A percentile compares a stretch with the other conserved stretches of the same genome.
These are phyloP conservation scores for Melanogaster broomeanus DNA, from an alignment of 768 basidiomycete species.

Conservation along the genomic window DNA sequence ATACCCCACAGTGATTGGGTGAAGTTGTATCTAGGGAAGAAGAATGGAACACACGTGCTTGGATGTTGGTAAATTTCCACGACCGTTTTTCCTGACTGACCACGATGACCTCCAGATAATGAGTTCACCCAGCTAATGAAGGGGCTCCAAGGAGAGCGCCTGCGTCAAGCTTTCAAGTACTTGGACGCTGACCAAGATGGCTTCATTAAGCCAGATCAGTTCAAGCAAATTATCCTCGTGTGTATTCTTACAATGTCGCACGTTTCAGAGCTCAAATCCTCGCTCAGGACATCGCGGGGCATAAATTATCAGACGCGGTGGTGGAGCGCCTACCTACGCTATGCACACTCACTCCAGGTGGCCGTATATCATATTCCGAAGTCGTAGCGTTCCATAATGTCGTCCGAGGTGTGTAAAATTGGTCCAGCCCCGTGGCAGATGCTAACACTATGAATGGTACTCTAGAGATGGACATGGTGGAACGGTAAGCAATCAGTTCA, in stretches of 20 bases:
- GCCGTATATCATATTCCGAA: slow-evolving; percentile 94
- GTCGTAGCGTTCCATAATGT: slow-evolving; percentile 98
- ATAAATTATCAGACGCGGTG: slow-evolving; percentile 94
- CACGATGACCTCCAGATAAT: slow-evolving; percentile 55
- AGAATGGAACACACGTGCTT: slow-evolving; percentile 86
- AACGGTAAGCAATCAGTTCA: slow-evolving; percentile 51
- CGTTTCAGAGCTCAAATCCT: neutral
- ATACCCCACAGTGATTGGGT: slow-evolving; percentile 79
- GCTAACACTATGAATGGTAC: slow-evolving; percentile 7
- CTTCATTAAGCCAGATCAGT: slow-evolving; percentile 91
- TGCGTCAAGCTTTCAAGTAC: slow-evolving; percentile 94
- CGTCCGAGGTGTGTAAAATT: slow-evolving; percentile 63
- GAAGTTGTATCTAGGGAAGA: slow-evolving; percentile 92
- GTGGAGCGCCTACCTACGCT: slow-evolving; percentile 91
- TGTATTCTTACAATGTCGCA: slow-evolving; percentile 22
- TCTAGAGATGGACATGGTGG: slow-evolving; percentile 93
- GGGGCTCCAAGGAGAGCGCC: slow-evolving; percentile 94
- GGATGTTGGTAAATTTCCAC: slow-evolving; percentile 63
- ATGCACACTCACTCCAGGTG: slow-evolving; percentile 85
- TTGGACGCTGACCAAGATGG: slow-evolving; percentile 91
- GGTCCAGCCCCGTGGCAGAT: neutral
- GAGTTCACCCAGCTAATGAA: slow-evolving; percentile 99
- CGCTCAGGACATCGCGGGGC: slow-evolving; percentile 87
- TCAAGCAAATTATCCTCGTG: slow-evolving; percentile 93
- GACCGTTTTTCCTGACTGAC: slow-evolving; percentile 7